These are phyloP conservation scores for Candida succiphila DNA, from an alignment of 805 yeast species.

Conservation along the genomic window DNA sequence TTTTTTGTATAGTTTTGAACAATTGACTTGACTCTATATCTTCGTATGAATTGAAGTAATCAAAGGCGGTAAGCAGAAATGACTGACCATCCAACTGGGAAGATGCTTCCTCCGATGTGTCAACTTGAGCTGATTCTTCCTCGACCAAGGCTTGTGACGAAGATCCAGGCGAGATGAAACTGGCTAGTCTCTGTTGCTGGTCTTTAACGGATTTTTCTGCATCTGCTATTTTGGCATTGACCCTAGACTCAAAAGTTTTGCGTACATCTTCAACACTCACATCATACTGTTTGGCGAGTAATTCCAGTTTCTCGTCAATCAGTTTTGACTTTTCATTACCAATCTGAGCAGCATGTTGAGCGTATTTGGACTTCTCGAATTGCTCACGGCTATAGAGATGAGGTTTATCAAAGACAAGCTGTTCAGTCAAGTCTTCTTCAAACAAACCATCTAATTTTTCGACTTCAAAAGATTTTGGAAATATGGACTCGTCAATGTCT, in stretches of 20 bases:
- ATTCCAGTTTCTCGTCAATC: slow-evolving; percentile 15
- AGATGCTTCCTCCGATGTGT: neutral
- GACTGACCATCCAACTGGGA: slow-evolving; percentile 4
- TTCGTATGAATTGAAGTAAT: slow-evolving; percentile 13
- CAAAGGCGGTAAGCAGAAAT: slow-evolving; percentile 11
- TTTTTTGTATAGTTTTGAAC: slow-evolving; percentile 10
- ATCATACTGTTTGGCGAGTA: slow-evolving; percentile 11
- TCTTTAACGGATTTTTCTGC: too few species aligned
- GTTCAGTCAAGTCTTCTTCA: too few species aligned
- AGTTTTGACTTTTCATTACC: slow-evolving; percentile 11
- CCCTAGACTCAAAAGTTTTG: slow-evolving; percentile 9
- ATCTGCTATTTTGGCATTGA: neutral
- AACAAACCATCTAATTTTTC: too few species aligned
- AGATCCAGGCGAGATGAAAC: neutral
- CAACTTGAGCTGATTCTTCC: slow-evolving; percentile 2
- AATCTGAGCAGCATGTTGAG: slow-evolving; percentile 9
- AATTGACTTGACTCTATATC: slow-evolving; percentile 13
- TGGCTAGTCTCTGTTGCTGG: neutral
- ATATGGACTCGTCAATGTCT: too few species aligned
- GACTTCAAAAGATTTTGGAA: too few species aligned
- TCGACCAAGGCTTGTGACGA: neutral
- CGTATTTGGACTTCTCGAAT: slow-evolving; percentile 13
- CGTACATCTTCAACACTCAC: slow-evolving; percentile 12
- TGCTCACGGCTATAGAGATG: too few species aligned
- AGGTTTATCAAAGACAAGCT: too few species aligned